A percentile compares a stretch with the other conserved stretches of the same genome.
Evolutionary conservation across 169 alveolate genomes (phyloP).

Genomic region (Plasmodium vinckei): DNA sequence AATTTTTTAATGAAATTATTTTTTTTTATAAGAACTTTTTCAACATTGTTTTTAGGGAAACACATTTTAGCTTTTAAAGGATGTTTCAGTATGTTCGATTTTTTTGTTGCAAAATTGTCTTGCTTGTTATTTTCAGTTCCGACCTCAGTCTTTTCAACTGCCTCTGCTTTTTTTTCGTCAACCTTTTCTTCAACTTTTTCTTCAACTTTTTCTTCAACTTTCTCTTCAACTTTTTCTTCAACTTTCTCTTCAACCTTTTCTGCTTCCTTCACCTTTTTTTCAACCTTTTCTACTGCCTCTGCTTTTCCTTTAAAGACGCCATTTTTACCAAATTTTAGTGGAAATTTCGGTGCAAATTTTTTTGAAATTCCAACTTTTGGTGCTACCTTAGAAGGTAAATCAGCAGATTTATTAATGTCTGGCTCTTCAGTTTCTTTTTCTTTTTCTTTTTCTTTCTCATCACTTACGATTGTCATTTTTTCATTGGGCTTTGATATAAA

Average conservation of each 20-base stretch:
- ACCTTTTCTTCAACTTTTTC: neutral
- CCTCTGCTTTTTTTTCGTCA: neutral
- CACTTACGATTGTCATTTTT: neutral
- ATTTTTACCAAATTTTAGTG: too few relatives aligned
- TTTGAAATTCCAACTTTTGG: too few relatives aligned
- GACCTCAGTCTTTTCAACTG: neutral
- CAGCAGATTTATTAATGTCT: too few relatives aligned
- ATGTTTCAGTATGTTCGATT: neutral
- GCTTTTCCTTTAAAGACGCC: too few relatives aligned
- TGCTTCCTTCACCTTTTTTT: neutral
- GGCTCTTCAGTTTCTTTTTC: too few relatives aligned
- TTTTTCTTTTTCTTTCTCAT: neutral
- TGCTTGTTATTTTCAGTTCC: neutral
- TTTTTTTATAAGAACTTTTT: conserved; percentile 5
- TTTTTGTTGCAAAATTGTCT: neutral
- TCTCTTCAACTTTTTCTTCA: neutral
- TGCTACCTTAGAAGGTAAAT: too few relatives aligned
- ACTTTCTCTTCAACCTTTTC: neutral
- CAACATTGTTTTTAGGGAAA: neutral
- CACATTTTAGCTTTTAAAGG: conserved; percentile 2
- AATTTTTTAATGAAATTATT: conserved; percentile 16
- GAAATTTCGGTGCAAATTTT: too few relatives aligned
- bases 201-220: neutral
- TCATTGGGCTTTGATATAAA: too few relatives aligned
- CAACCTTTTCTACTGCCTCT: neutral